Conservation (phyloP, 441 rosid genomes). For the Breynia disticha region DNA sequence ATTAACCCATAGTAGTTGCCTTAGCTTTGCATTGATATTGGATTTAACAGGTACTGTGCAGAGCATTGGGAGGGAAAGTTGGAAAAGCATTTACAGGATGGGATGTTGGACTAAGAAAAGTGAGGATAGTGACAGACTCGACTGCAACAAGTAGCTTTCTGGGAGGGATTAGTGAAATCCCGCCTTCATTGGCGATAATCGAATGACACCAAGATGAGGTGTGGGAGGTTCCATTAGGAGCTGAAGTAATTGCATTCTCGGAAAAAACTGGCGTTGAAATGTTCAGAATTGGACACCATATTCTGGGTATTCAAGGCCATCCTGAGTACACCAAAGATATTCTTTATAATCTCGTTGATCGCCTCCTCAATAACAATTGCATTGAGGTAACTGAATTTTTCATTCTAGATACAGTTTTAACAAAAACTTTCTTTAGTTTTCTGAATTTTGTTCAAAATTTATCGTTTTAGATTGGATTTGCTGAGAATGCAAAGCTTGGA, state of each 20-base stretch:
- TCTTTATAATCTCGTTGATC: conserved; percentile 52
- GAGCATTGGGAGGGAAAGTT: conserved; percentile 66
- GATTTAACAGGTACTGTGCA: conserved; percentile 45
- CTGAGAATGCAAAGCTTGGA: conserved; percentile 46
- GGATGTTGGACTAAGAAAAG: conserved; percentile 65
- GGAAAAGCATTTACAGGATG: conserved; percentile 55
- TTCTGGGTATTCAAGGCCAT: conserved; percentile 80
- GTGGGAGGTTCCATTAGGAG: conserved; percentile 62
- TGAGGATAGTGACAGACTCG: conserved; percentile 40
- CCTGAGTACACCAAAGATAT: conserved; percentile 85
- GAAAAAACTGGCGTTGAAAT: conserved; percentile 70
- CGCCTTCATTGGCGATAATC: conserved; percentile 39
- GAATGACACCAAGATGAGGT: conserved; percentile 83
- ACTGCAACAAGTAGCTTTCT: conserved; percentile 12
- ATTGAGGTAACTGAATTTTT: conserved; percentile 30
- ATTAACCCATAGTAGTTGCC: too few species aligned
- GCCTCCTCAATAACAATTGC: conserved; percentile 33
- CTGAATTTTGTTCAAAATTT: neutral
- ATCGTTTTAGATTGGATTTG: conserved; percentile 38
- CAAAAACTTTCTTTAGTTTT: too few species aligned
- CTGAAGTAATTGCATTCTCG: conserved; percentile 57
- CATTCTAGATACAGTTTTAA: too few species aligned
- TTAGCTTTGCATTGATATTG: too few species aligned
- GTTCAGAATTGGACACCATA: conserved; percentile 43
- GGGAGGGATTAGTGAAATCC: conserved; percentile 25